A percentile compares a stretch with the other conserved stretches of the same genome.
Evolutionary conservation across 1,284 basidiomycete genomes (phyloP).

Genomic region (Trametes sp.): DNA sequence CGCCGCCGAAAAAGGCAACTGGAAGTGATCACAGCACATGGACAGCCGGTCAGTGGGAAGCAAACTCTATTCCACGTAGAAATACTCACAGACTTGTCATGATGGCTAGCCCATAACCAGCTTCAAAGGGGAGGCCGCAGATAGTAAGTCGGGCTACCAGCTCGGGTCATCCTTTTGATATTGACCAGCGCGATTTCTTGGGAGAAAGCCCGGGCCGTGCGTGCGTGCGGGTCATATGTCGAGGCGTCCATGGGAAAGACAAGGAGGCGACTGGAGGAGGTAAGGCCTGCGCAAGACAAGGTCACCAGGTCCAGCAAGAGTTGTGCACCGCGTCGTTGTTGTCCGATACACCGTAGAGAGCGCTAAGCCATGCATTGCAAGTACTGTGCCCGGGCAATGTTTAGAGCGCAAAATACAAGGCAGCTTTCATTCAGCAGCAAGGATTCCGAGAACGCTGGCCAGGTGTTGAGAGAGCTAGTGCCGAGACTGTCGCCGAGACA

Average conservation of each 20-base stretch:
- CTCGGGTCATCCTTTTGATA: constrained; percentile 18
- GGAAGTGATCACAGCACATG: constrained; percentile 19
- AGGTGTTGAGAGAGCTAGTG: not conserved
- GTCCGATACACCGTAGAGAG: not conserved
- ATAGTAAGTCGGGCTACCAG: constrained; percentile 20
- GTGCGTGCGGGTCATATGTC: constrained; percentile 19
- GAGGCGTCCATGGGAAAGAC: constrained; percentile 6
- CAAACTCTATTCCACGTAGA: constrained; percentile 21
- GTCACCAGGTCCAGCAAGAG: constrained; percentile 12
- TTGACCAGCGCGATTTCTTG: constrained; percentile 9
- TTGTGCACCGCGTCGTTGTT: not conserved
- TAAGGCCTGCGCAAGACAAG: constrained; percentile 17
- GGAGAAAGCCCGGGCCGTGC: constrained; percentile 16
- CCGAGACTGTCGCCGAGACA: constrained; percentile 1
- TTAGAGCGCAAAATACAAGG: constrained; percentile 10
- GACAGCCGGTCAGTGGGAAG: constrained; percentile 18
- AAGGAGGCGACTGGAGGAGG: constrained; percentile 16
- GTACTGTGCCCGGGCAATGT: not conserved
- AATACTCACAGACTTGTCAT: constrained; percentile 10
- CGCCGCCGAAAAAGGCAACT: constrained; percentile 20
- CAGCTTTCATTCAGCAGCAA: not conserved
- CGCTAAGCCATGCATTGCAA: constrained; percentile 12
- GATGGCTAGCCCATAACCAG: constrained; percentile 24
- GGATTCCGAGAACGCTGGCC: not conserved
- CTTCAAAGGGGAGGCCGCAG: constrained; percentile 25